Conservation (phyloP, 208 protist species). For the Trypanosoma platydactyli region DNA sequence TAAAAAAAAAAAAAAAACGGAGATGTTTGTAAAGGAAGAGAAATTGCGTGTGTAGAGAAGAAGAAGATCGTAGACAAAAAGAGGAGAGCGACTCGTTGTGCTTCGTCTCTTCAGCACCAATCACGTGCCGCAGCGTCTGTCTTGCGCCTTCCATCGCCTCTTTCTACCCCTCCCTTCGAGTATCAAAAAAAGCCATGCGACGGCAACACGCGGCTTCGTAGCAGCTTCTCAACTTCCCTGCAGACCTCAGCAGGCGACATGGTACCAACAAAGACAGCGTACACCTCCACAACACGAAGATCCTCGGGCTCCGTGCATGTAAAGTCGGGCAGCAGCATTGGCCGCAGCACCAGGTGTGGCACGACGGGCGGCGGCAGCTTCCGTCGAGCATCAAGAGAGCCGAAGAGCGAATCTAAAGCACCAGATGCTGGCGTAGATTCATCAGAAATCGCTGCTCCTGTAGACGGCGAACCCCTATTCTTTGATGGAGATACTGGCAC, state of each 20-base stretch:
- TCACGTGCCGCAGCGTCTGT: too few species aligned
- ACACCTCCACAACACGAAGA: slow-evolving; percentile 23
- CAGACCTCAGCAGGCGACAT: slow-evolving; percentile 27
- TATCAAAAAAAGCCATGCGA: slow-evolving; percentile 7
- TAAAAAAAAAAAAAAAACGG: neutral
- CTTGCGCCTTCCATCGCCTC: too few species aligned
- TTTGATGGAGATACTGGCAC: neutral
- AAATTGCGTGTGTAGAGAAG: neutral
- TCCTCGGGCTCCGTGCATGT: slow-evolving; percentile 12
- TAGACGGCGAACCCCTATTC: neutral
- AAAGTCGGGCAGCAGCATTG: slow-evolving; percentile 28
- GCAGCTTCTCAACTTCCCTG: slow-evolving; percentile 16
- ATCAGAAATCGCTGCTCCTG: neutral
- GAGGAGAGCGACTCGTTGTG: too few species aligned
- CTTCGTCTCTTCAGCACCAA: too few species aligned
- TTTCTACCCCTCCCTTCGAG: neutral
- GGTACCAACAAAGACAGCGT: slow-evolving; percentile 25
- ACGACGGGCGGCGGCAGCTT: slow-evolving; percentile 3
- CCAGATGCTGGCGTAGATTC: neutral
- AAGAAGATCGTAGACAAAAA: too few species aligned
- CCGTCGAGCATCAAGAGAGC: slow-evolving; percentile 2
- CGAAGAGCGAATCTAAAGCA: neutral
- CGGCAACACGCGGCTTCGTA: slow-evolving; percentile 15
- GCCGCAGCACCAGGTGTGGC: slow-evolving; percentile 20
- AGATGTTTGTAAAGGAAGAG: neutral